Evolutionary conservation across 257 asterid genomes (phyloP).

Genomic region (Schizonepeta tenuifolia): DNA sequence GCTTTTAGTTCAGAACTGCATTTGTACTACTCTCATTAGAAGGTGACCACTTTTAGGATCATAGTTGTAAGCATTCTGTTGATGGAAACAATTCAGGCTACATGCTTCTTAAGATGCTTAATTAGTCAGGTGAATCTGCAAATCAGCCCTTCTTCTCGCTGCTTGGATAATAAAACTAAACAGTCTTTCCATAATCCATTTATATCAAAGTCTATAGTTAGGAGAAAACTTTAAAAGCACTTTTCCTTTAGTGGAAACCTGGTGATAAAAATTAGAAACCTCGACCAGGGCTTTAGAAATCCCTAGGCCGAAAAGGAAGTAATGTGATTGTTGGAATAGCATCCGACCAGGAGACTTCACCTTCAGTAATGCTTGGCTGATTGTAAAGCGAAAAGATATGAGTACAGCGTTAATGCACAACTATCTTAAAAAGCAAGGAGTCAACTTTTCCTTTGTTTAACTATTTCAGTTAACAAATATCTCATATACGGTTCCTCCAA

Average conservation of each 20-base stretch:
- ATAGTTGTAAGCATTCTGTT: no score
- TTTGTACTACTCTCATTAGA: no score
- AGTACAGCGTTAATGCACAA: background rate
- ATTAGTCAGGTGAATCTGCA: no score
- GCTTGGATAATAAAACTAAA: background rate
- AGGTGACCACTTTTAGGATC: no score
- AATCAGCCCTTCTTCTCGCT: background rate
- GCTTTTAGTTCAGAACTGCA: no score
- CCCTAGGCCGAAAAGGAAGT: background rate
- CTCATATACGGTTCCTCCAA: background rate
- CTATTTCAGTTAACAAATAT: background rate
- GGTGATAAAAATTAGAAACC: constrained; percentile 10
- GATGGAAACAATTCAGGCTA: no score
- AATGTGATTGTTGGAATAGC: constrained; percentile 1
- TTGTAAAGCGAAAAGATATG: background rate
- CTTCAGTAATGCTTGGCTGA: background rate
- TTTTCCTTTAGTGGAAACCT: background rate
- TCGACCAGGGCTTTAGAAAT: constrained; percentile 20
- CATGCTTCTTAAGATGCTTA: no score
- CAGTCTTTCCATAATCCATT: constrained; percentile 3
- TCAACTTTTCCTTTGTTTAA: background rate
- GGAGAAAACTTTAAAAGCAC: background rate
- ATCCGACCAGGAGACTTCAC: constrained; percentile 17
- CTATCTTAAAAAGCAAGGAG: background rate
- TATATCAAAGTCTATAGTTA: background rate